These are phyloP conservation scores for Nakazawaea ishiwadae DNA, from an alignment of 805 yeast genomes.

Conservation along the genomic window DNA sequence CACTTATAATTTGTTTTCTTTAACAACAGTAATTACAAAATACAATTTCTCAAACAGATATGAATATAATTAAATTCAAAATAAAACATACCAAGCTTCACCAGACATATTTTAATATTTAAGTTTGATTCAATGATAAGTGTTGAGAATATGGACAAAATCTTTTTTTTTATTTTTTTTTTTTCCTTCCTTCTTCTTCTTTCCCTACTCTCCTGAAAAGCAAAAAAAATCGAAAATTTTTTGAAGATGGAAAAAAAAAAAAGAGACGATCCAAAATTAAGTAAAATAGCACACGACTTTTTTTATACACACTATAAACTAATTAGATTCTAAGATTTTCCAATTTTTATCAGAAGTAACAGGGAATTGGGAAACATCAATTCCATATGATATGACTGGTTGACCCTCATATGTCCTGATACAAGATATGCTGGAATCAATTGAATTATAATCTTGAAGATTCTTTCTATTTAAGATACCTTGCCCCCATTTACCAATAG, in stretches of 20 bases:
- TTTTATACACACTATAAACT: not conserved
- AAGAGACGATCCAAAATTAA: no score
- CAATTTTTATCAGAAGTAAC: not conserved
- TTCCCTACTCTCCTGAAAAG: no score
- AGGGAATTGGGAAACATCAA: constrained; percentile 10
- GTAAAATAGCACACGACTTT: no score
- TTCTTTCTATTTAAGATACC: constrained; percentile 30
- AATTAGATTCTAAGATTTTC: constrained; percentile 6
- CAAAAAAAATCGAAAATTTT: not conserved
- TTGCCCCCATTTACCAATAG: constrained; percentile 48
- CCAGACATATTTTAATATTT: constrained; percentile 40
- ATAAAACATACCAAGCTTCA: constrained; percentile 39
- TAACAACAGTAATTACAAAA: no score
- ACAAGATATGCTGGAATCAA: constrained; percentile 11
- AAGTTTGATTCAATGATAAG: no score
- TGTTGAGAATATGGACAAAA: not conserved
- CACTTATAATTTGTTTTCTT: no score
- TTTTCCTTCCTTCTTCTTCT: no score
- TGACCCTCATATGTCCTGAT: constrained; percentile 4
- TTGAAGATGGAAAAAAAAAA: no score
- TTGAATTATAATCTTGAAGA: not conserved
- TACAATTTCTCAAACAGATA: no score
- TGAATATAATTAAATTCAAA: not conserved
- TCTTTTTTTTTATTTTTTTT: not conserved
- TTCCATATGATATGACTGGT: constrained; percentile 5